Conservation (phyloP, 2,329 filamentous ascomycete genomes). For the Curvularia hawaiiensis region DNA sequence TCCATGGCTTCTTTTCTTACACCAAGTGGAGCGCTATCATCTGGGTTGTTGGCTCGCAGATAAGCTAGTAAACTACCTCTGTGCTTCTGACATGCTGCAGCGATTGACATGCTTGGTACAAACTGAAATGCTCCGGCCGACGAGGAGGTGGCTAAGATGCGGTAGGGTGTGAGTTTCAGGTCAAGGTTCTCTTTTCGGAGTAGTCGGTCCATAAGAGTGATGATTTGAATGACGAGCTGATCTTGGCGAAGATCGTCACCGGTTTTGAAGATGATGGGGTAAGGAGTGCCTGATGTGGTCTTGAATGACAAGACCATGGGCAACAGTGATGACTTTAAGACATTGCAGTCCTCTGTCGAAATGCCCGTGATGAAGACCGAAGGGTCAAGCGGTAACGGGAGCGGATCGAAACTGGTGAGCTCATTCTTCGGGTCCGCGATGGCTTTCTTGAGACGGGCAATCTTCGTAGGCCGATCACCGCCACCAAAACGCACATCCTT, state of each 20-base stretch:
- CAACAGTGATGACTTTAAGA: slow-evolving; percentile 94
- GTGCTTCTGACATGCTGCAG: slow-evolving; percentile 82
- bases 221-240: slow-evolving; percentile 96
- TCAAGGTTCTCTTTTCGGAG: slow-evolving; percentile 96
- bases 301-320: slow-evolving; percentile 92
- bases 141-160: slow-evolving; percentile 90
- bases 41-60: slow-evolving; percentile 86
- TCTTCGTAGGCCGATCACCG: slow-evolving; percentile 78
- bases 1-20: slow-evolving; percentile 93
- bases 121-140: slow-evolving; percentile 93
- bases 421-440: slow-evolving; percentile 91
- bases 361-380: slow-evolving; percentile 78
- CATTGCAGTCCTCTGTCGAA: slow-evolving; percentile 80
- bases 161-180: slow-evolving; percentile 92
- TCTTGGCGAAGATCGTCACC: slow-evolving; percentile 96
- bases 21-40: slow-evolving; percentile 78
- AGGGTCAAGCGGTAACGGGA: slow-evolving; percentile 89
- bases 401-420: slow-evolving; percentile 77
- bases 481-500: slow-evolving; percentile 83
- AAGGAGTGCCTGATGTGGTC: slow-evolving; percentile 75
- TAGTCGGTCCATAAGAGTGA: slow-evolving; percentile 95
- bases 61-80: slow-evolving; percentile 79
- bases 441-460: slow-evolving; percentile 82
- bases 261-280: slow-evolving; percentile 95
- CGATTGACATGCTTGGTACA: slow-evolving; percentile 82